Evolutionary conservation across 2,329 filamentous ascomycete species (phyloP).

Genomic region (Pseudogymnoascus sp.): DNA sequence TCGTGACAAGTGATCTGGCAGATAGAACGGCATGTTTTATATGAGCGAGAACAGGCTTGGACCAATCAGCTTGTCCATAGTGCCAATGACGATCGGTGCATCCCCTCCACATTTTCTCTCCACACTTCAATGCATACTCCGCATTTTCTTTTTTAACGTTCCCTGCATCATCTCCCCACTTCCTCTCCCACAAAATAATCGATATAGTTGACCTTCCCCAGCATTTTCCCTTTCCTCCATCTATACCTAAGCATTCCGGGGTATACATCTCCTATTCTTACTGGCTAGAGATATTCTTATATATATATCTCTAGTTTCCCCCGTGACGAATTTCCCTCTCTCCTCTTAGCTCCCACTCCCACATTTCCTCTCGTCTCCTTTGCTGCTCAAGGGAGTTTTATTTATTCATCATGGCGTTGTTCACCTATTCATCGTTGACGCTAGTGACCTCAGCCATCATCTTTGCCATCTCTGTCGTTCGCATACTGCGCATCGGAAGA

Average conservation of each 20-base stretch:
- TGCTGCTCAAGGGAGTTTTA: neutral
- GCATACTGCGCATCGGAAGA: conserved; percentile 36
- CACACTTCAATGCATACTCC: neutral
- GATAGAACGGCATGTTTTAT: neutral
- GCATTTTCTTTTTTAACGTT: neutral
- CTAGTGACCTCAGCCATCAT: neutral
- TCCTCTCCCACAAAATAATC: neutral
- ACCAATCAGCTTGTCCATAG: neutral
- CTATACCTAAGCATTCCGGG: neutral
- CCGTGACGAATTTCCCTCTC: neutral
- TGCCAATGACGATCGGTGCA: neutral
- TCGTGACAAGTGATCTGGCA: neutral
- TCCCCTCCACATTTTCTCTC: neutral
- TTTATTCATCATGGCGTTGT: neutral
- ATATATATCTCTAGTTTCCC: neutral
- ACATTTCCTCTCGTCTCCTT: conserved; percentile 15
- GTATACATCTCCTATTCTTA: neutral
- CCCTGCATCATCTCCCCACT: neutral
- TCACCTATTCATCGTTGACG: neutral
- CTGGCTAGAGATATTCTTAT: neutral
- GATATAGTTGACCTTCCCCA: neutral
- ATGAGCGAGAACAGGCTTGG: neutral
- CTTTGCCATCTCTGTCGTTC: conserved; percentile 58
- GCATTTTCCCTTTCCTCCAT: neutral
- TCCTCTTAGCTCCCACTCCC: neutral